Base-by-base conservation (phyloP, 1,284 basidiomycete genomes). In the Boletus chippewaensis region DNA sequence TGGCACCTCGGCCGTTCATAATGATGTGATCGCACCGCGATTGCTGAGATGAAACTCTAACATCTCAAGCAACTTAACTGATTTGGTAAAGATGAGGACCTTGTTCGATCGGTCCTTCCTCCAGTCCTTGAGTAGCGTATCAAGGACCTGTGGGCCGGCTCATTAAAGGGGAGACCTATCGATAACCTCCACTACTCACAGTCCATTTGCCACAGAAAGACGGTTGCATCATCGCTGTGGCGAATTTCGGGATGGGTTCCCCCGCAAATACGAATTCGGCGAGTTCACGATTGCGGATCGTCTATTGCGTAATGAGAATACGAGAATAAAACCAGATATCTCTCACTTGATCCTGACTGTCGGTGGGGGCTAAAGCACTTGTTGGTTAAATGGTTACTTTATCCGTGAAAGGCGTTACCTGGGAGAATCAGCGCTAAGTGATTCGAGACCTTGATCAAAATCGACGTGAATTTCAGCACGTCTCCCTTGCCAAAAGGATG, bases 41-140 rank as follows among this genome's bases (percentile, higher is more conserved):
- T 70, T 70, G 18, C 73, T 73, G 15, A 94, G 72, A 62, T 88
- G 83, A 58, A 78, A 83, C 47, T 86, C 80, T 32, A 95, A 69
- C 76, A 91, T 88, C 10, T 86, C 81, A 18, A 95, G 71, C 15
- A 95, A 70, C 62, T 89, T 91, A 52, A 90, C 81, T 1, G 87
- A 87, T 64, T 90, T 90, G 3, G 90, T 91, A 68, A 95, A 95
- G 48, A 93, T 82, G 22, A 93, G 72, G 22, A 91, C 84, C 62
- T 91, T 91, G 67, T 87, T 93, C 1, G 73, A 71, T 3, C 55
- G 59, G 53, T 85, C 83, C 57, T 74, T 77, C 40, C 71, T 70
- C 87, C 87, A 89, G 51, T 80, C 77, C 29, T 69, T 72, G 15
- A 93, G 70, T 1, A 93, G 70, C 1, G 74, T 71, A 51, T 83